Base-by-base conservation (phyloP, 768 basidiomycete species). In the Boletellus ananiceps region DNA sequence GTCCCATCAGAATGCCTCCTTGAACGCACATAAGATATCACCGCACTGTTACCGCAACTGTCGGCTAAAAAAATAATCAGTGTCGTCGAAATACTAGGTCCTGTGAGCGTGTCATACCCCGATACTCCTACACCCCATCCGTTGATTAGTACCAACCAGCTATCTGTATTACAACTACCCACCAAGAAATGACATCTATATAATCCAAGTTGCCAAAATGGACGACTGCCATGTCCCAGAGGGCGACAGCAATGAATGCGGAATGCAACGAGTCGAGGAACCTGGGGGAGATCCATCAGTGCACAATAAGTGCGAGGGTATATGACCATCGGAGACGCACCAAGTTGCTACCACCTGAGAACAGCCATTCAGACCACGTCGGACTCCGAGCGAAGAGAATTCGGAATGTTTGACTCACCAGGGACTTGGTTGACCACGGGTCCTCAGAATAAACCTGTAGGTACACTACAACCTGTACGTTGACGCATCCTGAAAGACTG, bases 401-500 rank as follows among this genome's bases (percentile, higher is more conserved):
- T 19, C n/a, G n/a, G 0, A 7, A 39, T 13, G 16, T 8, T 2
- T 15, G 18, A 50, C 62, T 44, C 16, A 65, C 62, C 40, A 64
- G 29, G 1, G 25, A 40, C 39, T 25, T 25, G 23, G 44, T 60
- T n/a, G 23, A 44, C 62, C 55, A 57, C 25, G 35, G 37, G 11
- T 63, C 62, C 8, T 13, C 13, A 2, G 57, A 21, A 19, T 33
- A 55, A 19, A 33, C 5, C 27, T 62, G 57, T 52, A 38, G 60
- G 37, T 62, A 65, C 38, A 62, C 35, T 15, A 63, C 25, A 34
- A 57, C 59, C 51, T 63, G 62, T 52, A 65, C 53, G 19, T 44
- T 57, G 33, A 62, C 48, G 19, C 63, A 65, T 49, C 62, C 62
- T 2, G 62, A 63, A 32, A 63, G 56, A 34, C 63, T 63, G 43